Percentiles rank a stretch among this genome's conserved stretches.
Conservation (phyloP, 169 alveolate genomes). For the Eimeria mitis region DNA sequence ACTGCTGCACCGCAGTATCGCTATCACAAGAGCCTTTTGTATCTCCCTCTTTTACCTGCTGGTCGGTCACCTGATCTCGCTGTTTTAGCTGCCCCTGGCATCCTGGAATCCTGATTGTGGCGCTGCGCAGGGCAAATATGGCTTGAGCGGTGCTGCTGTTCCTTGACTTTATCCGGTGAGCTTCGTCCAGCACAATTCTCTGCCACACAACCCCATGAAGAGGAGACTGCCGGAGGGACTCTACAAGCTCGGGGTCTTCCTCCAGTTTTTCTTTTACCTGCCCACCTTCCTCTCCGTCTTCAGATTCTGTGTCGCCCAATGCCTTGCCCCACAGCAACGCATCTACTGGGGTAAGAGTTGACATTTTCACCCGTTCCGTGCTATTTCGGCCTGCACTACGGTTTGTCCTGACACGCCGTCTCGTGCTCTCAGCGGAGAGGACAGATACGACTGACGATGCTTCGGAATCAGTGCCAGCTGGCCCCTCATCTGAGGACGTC, state of each 20-base stretch:
- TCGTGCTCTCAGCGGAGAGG: conserved; percentile 23
- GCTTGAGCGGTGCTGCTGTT: conserved; percentile 95
- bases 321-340: conserved; percentile 64
- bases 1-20: conserved; percentile 1
- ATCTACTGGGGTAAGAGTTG: conserved; percentile 33
- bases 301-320: conserved; percentile 37
- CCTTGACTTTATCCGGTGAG: conserved; percentile 97
- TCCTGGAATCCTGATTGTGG: conserved; percentile 25
- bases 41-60: conserved; percentile 7
- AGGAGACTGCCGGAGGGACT: conserved; percentile 30
- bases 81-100: background rate
- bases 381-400: conserved; percentile 1
- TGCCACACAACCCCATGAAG: conserved; percentile 84
- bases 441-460: conserved; percentile 22
- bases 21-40: background rate
- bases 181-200: conserved; percentile 97
- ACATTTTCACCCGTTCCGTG: background rate
- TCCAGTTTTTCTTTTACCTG: conserved; percentile 72
- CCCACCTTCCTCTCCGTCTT: conserved; percentile 77
- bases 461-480: background rate
- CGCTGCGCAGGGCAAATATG: conserved; percentile 86
- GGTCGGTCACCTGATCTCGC: background rate
- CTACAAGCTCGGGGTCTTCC: conserved; percentile 57
- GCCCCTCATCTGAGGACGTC: conserved; percentile 33
- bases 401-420: background rate